Evolutionary conservation across 2,329 filamentous ascomycete genomes (phyloP), one percentile per base, ranked within the genome.

Genomic region (Colletotrichum graminicola): DNA sequence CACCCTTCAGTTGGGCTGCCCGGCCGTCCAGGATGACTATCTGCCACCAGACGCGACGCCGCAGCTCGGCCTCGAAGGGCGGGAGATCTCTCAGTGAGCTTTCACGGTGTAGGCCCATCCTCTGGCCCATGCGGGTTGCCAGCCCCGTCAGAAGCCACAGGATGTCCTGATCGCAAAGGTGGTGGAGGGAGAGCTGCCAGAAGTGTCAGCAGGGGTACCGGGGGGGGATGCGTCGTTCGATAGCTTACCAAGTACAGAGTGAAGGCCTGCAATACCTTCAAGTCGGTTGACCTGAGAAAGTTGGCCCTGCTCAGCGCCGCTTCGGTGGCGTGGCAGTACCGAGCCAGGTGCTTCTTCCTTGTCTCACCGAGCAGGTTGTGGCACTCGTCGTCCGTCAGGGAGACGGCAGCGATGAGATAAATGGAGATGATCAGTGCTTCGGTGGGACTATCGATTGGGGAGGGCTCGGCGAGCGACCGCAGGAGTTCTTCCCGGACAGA

Each of bases 41-140:
- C 75, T 89, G 86, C 89, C 89, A 91, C 90, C 90, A 92, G 43
- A 92, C 82, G 3, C 90, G 84, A 47, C 90, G 83, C 16, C 90
- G 86, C 84, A 92, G 91, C 76, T 92, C 89, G 1, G 87, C 87
- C 74, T 92, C 90, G 73, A 91, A 91, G 0, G 89, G 88, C 0
- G 86, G 82, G 2, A 92, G 81, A 0, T 85, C 85, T 7, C 89
- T 80, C 26, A 80, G 77, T 69, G 86, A 85, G 43, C 89, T 90
- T 70, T 92, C 90, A 12, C 88, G 85, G 71, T 92, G 89, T 57
- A 92, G 82, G 1, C 90, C 90, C 84, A 92, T 90, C 76, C 90
- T 90, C 76, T 91, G 88, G 0, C 89, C 90, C 65, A 92, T 88
- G 26, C 90, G 86, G 39, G 92, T 83, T 11, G 88, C 84, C 21